Evolutionary conservation across 441 rosid species (phyloP).

Genomic region (Melianthus villosus): DNA sequence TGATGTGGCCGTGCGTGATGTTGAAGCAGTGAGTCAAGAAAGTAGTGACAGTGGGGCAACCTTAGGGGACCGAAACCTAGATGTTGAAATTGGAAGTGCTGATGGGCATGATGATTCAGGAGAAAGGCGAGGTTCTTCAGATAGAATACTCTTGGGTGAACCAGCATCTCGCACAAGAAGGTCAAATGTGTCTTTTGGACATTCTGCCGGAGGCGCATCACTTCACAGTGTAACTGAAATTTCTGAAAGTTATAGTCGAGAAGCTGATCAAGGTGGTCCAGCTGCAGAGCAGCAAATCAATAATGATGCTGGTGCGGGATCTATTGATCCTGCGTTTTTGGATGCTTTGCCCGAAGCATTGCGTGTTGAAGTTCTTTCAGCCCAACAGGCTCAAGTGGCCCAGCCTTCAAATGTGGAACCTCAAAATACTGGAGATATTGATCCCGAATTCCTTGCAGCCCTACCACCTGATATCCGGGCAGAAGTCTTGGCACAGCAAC

Average conservation of each 20-base stretch:
- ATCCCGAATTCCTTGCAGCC: slow-evolving; percentile 96
- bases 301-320: slow-evolving; percentile 44
- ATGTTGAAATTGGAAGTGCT: slow-evolving; percentile 98
- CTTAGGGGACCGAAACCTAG: slow-evolving; percentile 88
- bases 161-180: slow-evolving; percentile 59
- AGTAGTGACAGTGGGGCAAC: slow-evolving; percentile 97
- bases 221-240: slow-evolving; percentile 89
- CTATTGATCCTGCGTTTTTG: slow-evolving; percentile 92
- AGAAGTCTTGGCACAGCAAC: slow-evolving; percentile 96
- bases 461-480: slow-evolving; percentile 98
- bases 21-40: slow-evolving; percentile 98
- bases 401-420: slow-evolving; percentile 77
- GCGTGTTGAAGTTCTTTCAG: slow-evolving; percentile 91
- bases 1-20: slow-evolving; percentile 71
- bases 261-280: too few species aligned
- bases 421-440: slow-evolving; percentile 82
- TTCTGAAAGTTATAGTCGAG: slow-evolving; percentile 37
- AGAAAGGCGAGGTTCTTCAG: slow-evolving; percentile 76
- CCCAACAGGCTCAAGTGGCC: slow-evolving; percentile 88
- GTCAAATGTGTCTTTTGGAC: slow-evolving; percentile 41
- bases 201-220: slow-evolving; percentile 54
- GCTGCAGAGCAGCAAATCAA: too few species aligned
- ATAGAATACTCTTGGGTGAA: slow-evolving; percentile 38
- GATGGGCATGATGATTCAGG: slow-evolving; percentile 98
- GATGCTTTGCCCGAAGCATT: slow-evolving; percentile 94